Base-by-base conservation (phyloP, 1,284 basidiomycete genomes). In the Paramarasmius palmivorus region DNA sequence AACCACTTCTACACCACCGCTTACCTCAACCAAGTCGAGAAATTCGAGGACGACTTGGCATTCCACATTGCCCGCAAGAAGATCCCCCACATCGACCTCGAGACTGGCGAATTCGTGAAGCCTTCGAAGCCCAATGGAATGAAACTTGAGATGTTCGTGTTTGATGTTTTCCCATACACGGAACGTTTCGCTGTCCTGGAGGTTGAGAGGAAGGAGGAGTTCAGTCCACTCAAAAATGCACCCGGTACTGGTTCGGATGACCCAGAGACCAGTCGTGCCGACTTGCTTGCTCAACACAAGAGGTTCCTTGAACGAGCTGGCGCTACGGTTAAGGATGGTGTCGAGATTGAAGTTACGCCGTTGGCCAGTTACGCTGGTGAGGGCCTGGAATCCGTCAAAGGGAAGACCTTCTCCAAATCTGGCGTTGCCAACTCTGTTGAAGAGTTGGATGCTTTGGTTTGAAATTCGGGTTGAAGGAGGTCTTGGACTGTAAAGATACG, bases 41-140 rank as follows among this genome's bases (percentile, higher is more conserved):
- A 81, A 2, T 95, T 98, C 69, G 96, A 98, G 72, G 77, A 83
- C 41, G 78, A 93, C 61, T 92, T 99, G 73, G 89, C 95, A 22
- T 98, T 92, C 83, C 97, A 99, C 77, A 94, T 99, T 67, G 97
- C 97, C 32, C 86, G 91, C 65, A 99, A 99, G 76, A 99, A 99
- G 82, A 99, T 99, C 63, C 82, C 94, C 15, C 83, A 90, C 61
- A 76, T 96, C 59, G 86, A 93, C 66, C 65, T 91, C 46, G 69
- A 78, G 45, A 81, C 80, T 4, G 92, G 90, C 34, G 71, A 78
- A 56, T 45, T 67, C 2, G 71, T 94, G 68, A 96, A 95, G 69
- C 95, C 96, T 4, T 73, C 72, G 53, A 86, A 86, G 66, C 92
- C 94, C n/a, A 99, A 99, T 71, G 97, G 97, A 54, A 97, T 99